These are phyloP conservation scores for Cladophialophora chaetospira DNA, from an alignment of 2,329 filamentous ascomycete genomes.

Conservation along the genomic window DNA sequence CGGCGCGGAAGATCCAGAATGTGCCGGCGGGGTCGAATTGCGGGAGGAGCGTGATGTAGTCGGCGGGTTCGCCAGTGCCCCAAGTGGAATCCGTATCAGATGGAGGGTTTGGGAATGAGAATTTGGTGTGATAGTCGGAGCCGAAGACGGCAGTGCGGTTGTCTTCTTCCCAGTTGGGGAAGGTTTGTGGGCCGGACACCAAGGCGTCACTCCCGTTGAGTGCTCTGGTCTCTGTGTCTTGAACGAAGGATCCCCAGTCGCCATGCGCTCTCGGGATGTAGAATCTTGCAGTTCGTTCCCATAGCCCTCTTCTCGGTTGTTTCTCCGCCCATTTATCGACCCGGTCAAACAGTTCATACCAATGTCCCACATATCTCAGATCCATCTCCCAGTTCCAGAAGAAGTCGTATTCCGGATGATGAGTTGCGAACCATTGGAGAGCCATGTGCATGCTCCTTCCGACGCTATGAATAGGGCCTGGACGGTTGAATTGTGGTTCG, in stretches of 20 bases:
- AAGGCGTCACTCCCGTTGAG: background rate
- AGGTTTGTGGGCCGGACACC: background rate
- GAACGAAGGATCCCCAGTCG: background rate
- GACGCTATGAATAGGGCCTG: background rate
- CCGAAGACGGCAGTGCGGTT: background rate
- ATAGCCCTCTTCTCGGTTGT: background rate
- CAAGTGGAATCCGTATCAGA: no score
- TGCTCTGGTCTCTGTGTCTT: background rate
- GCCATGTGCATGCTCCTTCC: slow-evolving; percentile 2
- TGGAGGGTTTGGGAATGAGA: no score
- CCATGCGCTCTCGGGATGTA: background rate
- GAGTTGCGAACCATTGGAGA: background rate
- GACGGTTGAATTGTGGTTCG: background rate
- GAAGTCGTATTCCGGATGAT: slow-evolving; percentile 1
- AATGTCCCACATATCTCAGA: background rate
- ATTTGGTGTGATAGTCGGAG: no score
- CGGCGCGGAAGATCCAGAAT: slow-evolving; percentile 6
- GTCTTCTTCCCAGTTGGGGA: background rate
- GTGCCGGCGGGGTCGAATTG: background rate
- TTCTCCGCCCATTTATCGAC: background rate
- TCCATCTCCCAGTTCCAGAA: slow-evolving; percentile 9
- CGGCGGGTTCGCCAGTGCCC: background rate
- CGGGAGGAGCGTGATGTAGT: slow-evolving; percentile 2
- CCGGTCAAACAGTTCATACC: background rate
- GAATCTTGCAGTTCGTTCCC: background rate